phyloP scores from a whole-genome alignment of 805 yeast species.

The Allodekkera sacchari region DNA sequence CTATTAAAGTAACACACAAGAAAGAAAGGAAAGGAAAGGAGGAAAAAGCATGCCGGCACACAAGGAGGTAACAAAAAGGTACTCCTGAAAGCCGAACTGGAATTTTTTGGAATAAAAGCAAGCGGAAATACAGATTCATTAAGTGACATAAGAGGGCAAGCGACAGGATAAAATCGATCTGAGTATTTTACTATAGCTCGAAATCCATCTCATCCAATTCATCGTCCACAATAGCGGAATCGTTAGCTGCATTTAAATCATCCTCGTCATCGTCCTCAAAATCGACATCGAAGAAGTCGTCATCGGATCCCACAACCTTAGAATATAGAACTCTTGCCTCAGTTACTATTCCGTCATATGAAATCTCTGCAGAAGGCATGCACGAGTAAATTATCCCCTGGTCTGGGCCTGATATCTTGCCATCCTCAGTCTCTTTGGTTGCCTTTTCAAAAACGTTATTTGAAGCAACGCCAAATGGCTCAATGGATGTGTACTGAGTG shows the following conservation, averaged over 20 bases:
- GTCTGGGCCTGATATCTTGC: constrained; percentile 31
- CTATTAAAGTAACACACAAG: no score
- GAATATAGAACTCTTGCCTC: constrained; percentile 72
- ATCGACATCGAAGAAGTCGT: constrained; percentile 93
- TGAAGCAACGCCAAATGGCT: constrained; percentile 45
- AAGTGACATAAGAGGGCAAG: no score
- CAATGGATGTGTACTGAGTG: constrained; percentile 48
- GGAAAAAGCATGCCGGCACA: no score
- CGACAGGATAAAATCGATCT: no score
- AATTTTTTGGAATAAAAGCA: no score
- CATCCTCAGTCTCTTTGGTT: constrained; percentile 7
- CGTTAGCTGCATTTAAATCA: constrained; percentile 9
- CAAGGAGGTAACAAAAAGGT: no score
- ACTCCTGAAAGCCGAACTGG: no score
- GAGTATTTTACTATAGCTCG: constrained; percentile 18
- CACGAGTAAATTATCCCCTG: constrained; percentile 39
- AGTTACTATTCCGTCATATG: constrained; percentile 85
- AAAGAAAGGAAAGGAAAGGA: no score
- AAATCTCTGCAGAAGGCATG: constrained; percentile 77
- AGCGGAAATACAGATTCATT: no score
- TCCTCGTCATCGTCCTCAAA: constrained; percentile 88
- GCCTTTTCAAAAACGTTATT: constrained; percentile 31
- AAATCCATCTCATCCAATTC: constrained; percentile 30
- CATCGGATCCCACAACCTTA: constrained; percentile 82
- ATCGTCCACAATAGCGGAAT: constrained; percentile 30